Conservation (phyloP, 2,329 filamentous ascomycete genomes). For the Hypoxylon sp. region DNA sequence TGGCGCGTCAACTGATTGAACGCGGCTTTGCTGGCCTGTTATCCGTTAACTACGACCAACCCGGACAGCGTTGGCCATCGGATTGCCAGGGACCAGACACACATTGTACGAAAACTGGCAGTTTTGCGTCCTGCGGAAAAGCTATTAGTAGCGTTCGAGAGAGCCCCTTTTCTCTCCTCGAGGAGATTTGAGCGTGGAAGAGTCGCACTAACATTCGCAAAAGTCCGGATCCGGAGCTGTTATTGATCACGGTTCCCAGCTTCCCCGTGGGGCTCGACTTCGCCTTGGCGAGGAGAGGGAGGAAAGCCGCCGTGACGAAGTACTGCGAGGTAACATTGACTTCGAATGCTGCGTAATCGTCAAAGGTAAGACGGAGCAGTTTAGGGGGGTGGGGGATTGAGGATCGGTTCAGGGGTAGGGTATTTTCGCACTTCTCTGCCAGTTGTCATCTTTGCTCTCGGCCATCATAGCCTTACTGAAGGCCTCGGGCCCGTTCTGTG, state of each 20-base stretch:
- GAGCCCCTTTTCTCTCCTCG: not conserved
- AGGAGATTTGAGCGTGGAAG: not conserved
- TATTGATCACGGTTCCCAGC: constrained; percentile 64
- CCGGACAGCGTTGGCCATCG: too few relatives aligned
- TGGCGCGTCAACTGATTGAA: constrained; percentile 47
- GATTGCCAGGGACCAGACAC: not conserved
- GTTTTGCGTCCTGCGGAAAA: constrained; percentile 40
- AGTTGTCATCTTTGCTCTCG: constrained; percentile 43
- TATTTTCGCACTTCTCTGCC: constrained; percentile 43
- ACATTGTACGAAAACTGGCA: constrained; percentile 49
- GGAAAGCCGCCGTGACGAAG: constrained; percentile 66
- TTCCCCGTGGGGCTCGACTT: constrained; percentile 60
- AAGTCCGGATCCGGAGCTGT: constrained; percentile 63
- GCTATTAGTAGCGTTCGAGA: not conserved
- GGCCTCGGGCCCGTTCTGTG: constrained; percentile 45
- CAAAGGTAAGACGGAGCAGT: not conserved
- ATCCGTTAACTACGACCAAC: not conserved
- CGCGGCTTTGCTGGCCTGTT: constrained; percentile 47
- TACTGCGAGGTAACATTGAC: constrained; percentile 65
- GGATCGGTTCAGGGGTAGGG: not conserved
- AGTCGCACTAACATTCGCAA: constrained; percentile 57
- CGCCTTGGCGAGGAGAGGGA: constrained; percentile 65
- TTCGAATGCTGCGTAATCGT: constrained; percentile 55
- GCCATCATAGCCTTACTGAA: constrained; percentile 47
- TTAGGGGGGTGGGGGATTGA: not conserved